Percentiles rank a stretch among this genome's conserved stretches.
Conservation (phyloP, 805 yeast species). For the Starmerella apicola region DNA sequence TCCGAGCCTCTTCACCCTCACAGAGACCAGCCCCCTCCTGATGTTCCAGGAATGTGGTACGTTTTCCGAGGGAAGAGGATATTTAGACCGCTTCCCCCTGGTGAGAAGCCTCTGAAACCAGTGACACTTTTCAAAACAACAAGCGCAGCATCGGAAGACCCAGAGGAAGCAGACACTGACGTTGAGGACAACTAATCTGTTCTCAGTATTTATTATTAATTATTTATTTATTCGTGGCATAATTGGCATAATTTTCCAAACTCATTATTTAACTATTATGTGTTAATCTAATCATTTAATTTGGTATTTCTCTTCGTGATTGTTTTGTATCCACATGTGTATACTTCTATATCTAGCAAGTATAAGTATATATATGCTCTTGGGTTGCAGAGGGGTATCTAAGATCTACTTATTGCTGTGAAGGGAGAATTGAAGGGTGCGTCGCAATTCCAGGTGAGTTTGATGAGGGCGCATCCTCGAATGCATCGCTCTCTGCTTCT, state of each 20-base stretch:
- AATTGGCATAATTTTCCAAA: neutral
- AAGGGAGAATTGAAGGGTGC: no score
- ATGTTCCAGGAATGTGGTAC: conserved; percentile 29
- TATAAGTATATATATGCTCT: no score
- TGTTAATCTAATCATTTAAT: neutral
- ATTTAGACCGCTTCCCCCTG: conserved; percentile 27
- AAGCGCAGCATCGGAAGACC: neutral
- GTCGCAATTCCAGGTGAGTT: no score
- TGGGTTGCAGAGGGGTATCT: no score
- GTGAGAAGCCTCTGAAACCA: conserved; percentile 19
- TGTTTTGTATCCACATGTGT: no score
- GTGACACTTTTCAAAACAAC: conserved; percentile 15
- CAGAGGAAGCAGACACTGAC: conserved; percentile 15
- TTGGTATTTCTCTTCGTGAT: neutral
- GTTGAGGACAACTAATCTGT: conserved; percentile 6
- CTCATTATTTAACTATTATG: neutral
- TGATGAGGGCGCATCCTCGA: no score
- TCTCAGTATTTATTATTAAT: no score
- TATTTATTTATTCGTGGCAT: neutral
- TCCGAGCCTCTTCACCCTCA: conserved; percentile 13
- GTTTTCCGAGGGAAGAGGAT: conserved; percentile 29
- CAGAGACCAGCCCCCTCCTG: conserved; percentile 18
- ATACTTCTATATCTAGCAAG: no score
- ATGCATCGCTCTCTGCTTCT: no score
- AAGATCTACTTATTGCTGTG: no score